Conservation (phyloP, 257 asterid genomes). For the Craterostigma plantagineum region DNA sequence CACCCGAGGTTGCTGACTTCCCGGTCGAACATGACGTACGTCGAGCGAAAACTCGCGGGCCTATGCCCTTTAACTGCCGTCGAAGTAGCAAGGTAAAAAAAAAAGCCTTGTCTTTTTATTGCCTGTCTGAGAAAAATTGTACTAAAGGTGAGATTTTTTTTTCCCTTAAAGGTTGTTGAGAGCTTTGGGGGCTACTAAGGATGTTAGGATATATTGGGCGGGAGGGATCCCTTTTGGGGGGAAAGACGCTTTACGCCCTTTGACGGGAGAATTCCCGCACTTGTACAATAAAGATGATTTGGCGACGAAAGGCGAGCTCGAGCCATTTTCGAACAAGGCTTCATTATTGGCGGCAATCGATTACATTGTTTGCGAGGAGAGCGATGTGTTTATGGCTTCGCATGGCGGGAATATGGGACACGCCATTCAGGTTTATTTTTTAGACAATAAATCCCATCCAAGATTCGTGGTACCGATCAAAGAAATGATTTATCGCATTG, state of each 20-base stretch:
- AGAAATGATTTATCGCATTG: no score
- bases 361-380: slow-evolving; percentile 57
- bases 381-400: slow-evolving; percentile 93
- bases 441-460: no score
- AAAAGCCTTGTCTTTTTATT: no score
- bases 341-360: slow-evolving; percentile 85
- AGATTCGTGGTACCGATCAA: no score
- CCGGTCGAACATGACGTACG: slow-evolving; percentile 70
- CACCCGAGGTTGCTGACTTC: slow-evolving; percentile 81
- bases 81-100: slow-evolving; percentile 57
- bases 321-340: slow-evolving; percentile 53
- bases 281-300: slow-evolving; percentile 80
- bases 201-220: slow-evolving; percentile 69
- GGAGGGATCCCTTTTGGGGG: slow-evolving; percentile 91
- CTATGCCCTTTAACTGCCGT: slow-evolving; percentile 81
- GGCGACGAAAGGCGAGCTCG: slow-evolving; percentile 67
- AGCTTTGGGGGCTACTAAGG: slow-evolving; percentile 76
- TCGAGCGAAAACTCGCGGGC: slow-evolving; percentile 64
- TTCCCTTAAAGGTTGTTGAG: slow-evolving; percentile 67
- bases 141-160: no score
- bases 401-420: slow-evolving; percentile 99
- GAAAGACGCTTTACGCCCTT: slow-evolving; percentile 50
- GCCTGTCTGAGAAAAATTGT: no score
- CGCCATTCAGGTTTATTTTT: slow-evolving; percentile 79
- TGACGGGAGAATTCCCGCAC: slow-evolving; percentile 47